Evolutionary conservation across 2,329 filamentous ascomycete species (phyloP).

Genomic region (Raffaelea deltoideospora): DNA sequence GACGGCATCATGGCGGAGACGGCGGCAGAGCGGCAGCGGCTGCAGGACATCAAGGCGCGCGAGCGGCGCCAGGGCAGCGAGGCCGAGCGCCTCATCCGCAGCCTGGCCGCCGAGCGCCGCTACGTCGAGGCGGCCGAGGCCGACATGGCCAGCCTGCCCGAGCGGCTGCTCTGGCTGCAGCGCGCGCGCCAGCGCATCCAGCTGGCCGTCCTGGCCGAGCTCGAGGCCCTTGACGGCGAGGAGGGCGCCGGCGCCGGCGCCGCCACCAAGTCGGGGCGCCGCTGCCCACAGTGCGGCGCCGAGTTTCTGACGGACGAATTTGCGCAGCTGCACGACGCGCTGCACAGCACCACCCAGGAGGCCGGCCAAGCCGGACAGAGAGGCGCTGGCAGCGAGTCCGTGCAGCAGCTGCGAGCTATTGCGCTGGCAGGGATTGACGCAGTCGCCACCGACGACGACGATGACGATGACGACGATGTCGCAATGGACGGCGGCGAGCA

Average conservation of each 20-base stretch:
- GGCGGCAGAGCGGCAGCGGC: conserved; percentile 49
- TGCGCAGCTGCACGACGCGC: conserved; percentile 6
- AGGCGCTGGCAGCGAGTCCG: neutral
- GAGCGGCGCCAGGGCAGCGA: conserved; percentile 59
- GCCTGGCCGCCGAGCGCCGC: conserved; percentile 31
- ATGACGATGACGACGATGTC: neutral
- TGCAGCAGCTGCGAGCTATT: too few species aligned
- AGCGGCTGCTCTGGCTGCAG: conserved; percentile 13
- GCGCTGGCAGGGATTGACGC: too few species aligned
- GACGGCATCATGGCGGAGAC: conserved; percentile 55
- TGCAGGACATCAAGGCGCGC: conserved; percentile 68
- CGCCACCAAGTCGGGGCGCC: neutral
- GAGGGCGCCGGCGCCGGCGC: neutral
- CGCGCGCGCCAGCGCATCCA: conserved; percentile 30
- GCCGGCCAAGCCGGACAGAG: neutral
- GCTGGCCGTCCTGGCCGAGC: conserved; percentile 50
- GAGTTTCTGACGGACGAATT: conserved; percentile 7
- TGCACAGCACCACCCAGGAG: conserved; percentile 3
- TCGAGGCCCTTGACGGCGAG: conserved; percentile 48
- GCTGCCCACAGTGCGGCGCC: conserved; percentile 4
- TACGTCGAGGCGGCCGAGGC: conserved; percentile 33
- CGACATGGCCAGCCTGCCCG: conserved; percentile 31
- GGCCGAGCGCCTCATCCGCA: conserved; percentile 49
- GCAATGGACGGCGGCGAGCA: too few species aligned
- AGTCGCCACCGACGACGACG: neutral